Conservation (phyloP, 345 rosid genomes). For the Eucalyptus pauciflora region DNA sequence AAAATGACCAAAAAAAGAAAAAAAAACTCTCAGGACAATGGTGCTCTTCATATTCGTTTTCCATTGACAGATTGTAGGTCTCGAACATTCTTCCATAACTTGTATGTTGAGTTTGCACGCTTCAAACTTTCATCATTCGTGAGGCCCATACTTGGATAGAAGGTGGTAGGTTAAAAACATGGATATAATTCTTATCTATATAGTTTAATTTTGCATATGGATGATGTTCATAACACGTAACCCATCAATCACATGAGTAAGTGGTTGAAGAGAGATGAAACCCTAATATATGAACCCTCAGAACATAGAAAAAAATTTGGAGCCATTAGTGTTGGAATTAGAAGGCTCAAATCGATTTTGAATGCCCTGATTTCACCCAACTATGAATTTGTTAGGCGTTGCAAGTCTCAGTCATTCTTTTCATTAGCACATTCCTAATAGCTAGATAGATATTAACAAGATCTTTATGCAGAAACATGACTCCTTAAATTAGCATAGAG, state of each 20-base stretch:
- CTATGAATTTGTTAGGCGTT: background rate
- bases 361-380: background rate
- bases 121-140: background rate
- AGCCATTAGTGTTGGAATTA: background rate
- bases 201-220: background rate
- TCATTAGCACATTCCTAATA: background rate
- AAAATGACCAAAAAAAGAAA: background rate
- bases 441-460: background rate
- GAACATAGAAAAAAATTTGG: background rate
- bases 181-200: background rate
- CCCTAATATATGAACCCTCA: background rate
- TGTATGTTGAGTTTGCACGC: background rate
- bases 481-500: background rate
- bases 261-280: background rate
- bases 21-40: background rate
- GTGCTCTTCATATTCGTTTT: background rate
- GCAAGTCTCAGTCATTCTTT: background rate
- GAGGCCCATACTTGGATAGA: background rate
- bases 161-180: background rate
- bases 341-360: background rate
- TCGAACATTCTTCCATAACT: background rate
- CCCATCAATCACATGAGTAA: background rate
- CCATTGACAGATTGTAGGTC: background rate
- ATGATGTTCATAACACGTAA: background rate
- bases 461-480: background rate